These are phyloP conservation scores for Rutstroemia sp. DNA, from an alignment of 2,329 filamentous ascomycete genomes.

Conservation along the genomic window DNA sequence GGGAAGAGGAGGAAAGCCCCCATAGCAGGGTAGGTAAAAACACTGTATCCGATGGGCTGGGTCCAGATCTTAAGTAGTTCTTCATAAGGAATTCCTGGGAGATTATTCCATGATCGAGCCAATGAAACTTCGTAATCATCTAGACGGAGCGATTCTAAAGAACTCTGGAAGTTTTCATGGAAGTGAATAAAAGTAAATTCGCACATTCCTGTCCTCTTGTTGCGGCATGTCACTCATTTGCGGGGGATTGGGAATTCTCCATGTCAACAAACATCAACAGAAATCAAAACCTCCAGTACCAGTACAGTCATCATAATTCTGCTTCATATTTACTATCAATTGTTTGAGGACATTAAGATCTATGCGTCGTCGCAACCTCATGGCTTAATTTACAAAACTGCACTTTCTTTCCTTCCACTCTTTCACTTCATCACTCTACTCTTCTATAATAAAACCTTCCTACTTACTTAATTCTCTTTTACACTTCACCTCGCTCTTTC, in stretches of 20 bases:
- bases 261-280: constrained; percentile 9
- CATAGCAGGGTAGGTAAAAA: no score
- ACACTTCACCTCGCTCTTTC: constrained; percentile 4
- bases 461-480: background rate
- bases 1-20: no score
- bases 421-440: background rate
- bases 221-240: constrained; percentile 1
- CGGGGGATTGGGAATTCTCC: constrained; percentile 1
- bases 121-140: no score
- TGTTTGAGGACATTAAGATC: background rate
- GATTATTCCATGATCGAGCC: no score
- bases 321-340: background rate
- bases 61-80: no score
- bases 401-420: background rate
- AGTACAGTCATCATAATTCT: background rate
- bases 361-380: background rate
- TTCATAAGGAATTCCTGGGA: no score
- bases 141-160: no score
- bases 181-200: no score
- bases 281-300: background rate
- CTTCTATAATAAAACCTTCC: background rate
- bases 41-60: no score
- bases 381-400: background rate
- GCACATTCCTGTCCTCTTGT: background rate
- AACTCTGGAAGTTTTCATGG: no score